Conservation (phyloP, 768 basidiomycete genomes). For the Filobasidium wieringae region DNA sequence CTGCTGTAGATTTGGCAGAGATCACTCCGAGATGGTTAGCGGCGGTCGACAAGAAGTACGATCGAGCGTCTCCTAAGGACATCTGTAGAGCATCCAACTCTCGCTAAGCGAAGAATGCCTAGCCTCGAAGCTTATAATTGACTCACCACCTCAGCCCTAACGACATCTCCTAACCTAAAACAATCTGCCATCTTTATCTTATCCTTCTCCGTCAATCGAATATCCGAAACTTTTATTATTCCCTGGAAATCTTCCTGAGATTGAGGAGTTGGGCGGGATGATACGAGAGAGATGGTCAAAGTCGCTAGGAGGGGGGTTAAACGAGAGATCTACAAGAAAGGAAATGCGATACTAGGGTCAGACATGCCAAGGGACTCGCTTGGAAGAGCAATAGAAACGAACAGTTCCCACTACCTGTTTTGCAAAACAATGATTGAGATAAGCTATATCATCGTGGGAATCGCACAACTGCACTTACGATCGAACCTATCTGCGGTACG, state of each 20-base stretch:
- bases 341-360: not conserved
- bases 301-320: slow-evolving; percentile 38
- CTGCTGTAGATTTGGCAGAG: slow-evolving; percentile 34
- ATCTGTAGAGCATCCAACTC: slow-evolving; percentile 20
- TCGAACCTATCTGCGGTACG: slow-evolving; percentile 31
- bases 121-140: not conserved
- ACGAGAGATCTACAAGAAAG: slow-evolving; percentile 20
- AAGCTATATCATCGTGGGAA: not conserved
- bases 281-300: slow-evolving; percentile 31
- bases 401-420: slow-evolving; percentile 31
- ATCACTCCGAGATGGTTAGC: slow-evolving; percentile 39
- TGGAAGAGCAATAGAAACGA: slow-evolving; percentile 6
- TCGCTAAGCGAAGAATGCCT: not conserved
- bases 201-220: slow-evolving; percentile 22
- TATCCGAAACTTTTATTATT: slow-evolving; percentile 36
- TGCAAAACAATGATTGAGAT: not conserved
- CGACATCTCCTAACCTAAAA: slow-evolving; percentile 38
- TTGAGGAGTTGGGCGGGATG: slow-evolving; percentile 33
- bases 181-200: slow-evolving; percentile 35
- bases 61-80: slow-evolving; percentile 38
- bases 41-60: slow-evolving; percentile 40
- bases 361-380: no score
- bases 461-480: slow-evolving; percentile 16
- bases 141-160: slow-evolving; percentile 38
- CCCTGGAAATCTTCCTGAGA: slow-evolving; percentile 37